Base-by-base conservation (phyloP, 208 protist species). In the Trypanosoma grayi region DNA sequence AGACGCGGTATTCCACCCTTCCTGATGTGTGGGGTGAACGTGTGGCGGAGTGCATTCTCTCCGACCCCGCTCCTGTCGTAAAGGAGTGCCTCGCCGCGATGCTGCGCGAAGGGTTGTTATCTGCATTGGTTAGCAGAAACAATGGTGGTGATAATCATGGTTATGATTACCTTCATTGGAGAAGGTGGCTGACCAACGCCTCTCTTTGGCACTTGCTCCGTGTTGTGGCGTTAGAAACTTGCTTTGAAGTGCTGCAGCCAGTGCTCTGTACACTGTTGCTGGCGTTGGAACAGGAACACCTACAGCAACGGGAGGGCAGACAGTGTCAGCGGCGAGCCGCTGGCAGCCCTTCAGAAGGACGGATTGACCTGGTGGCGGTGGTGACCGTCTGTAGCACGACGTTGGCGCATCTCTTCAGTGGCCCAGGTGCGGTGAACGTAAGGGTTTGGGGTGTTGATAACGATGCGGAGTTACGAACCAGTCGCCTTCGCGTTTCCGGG, bases 21-120 rank as follows among this genome's bases (percentile, higher is more conserved):
- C 58, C 44, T 18, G 44, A 30, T 34, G n/a, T 52, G 2, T 63
- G 58, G 58, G 58, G 58, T 33, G 44, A 54, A 18, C 27, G 46
- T 28, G 46, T 54, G n/a, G 28, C 46, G 7, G 45, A 63, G 22
- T 54, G 45, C 18, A 66, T 66, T 46, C 48, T 66, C n/a, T 50
- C 25, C n/a, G 60, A 66, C 27, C 34, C 60, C 36, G 22, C 1
- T 5, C 18, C 36, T 1, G 2, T 7, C 20, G 58, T 64, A 2
- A 50, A 18, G 36, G 58, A 41, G 27, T 22, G 6, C 39, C 3
- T 64, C n/a, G 60, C 39, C 20, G 27, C 14, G 14, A 33, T 39
- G 31, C 3, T 66, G 18, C 13, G 39, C 18, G 48, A 55, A 6
- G 39, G 37, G 4, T 18, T 66, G 14, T 31, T 16, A 4, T 25